Evolutionary conservation across 371 early-diverging fungal genomes (phyloP), one percentile per base, ranked within the genome.

Genomic region (Mortierella sp.): DNA sequence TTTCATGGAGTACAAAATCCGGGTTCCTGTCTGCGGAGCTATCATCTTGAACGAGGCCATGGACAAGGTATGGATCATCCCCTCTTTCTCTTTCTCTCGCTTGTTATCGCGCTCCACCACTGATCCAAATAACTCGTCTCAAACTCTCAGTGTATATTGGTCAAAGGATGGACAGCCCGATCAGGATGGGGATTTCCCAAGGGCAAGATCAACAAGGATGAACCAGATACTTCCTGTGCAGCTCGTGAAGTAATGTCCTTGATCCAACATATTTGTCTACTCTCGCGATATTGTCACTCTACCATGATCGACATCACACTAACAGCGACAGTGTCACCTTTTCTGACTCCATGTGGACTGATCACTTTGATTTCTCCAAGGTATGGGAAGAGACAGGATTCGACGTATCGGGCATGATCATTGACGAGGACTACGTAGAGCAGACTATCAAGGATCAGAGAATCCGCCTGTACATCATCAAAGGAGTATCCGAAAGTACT

Each of bases 21-120:
- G 93, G 44, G 98, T 99, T 19, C 99, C 99, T 12, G 99, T 99
- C 16, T 99, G 97, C 80, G 99, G 99, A 2, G 98, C 98, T n/a
- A 96, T 99, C 54, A 90, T 99, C 51, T 76, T 99, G 58, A 98
- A 98, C 81, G 78, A 84, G 22, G 76, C 71, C 12, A 82, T 97
- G 67, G 92, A 94, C 77, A 94, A 97, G 83, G 88, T 92, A 58
- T 22, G 21, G n/a, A 28, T 43, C 6, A 14, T 28, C 9, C n/a
- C 14, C 8, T 0, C 17, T 52, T 19, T 9, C 48, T 1, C 2
- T 17, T 45, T 13, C 46, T 56, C 14, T 24, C 7, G 27, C 27
- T 24, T 27, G 7, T 19, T 48, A 7, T 27, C 19, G 22, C 49
- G 8, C 19, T 51, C 31, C 17, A 51, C 28, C 29, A 41, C 49